A percentile compares a stretch with the other conserved stretches of the same genome.
Evolutionary conservation across 495 filamentous ascomycete species (phyloP).

Genomic region (Penicillium maclennaniae): DNA sequence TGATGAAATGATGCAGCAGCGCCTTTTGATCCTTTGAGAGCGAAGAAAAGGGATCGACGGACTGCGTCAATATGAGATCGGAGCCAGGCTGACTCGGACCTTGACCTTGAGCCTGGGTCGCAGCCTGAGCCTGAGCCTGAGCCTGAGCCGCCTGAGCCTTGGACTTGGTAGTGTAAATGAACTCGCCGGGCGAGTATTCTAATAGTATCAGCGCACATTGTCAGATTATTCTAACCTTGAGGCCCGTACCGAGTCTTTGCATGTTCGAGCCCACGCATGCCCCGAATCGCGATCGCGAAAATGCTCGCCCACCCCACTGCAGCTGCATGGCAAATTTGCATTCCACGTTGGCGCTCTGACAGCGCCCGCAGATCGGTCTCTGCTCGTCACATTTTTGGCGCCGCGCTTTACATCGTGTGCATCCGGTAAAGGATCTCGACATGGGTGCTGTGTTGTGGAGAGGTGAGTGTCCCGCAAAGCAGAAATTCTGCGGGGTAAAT

Average conservation of each 20-base stretch:
- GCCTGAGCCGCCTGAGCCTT: neutral
- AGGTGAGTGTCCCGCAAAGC: conserved; percentile 4
- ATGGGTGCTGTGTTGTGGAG: conserved; percentile 25
- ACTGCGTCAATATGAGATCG: conserved; percentile 27
- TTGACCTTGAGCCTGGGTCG: conserved; percentile 4
- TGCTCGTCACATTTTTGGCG: conserved; percentile 46
- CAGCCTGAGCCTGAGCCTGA: conserved; percentile 1
- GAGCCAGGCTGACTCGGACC: conserved; percentile 12
- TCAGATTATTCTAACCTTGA: too few species aligned
- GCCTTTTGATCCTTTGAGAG: conserved; percentile 38
- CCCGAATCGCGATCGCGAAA: conserved; percentile 46
- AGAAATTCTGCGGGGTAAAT: conserved; percentile 27
- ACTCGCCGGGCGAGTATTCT: conserved; percentile 49
- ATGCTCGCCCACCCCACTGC: conserved; percentile 39
- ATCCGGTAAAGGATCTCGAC: conserved; percentile 47
- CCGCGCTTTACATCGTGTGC: conserved; percentile 46
- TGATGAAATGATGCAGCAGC: conserved; percentile 44
- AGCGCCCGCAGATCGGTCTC: conserved; percentile 37
- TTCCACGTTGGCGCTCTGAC: conserved; percentile 31
- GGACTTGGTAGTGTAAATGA: conserved; percentile 43
- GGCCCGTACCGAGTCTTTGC: conserved; percentile 39
- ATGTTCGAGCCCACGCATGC: conserved; percentile 42
- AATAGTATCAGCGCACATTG: neutral
- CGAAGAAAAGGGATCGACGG: conserved; percentile 42
- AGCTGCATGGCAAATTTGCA: conserved; percentile 39